phyloP scores from a whole-genome alignment of 192 early-diverging fungal genomes.

The Coemansia sp. region DNA sequence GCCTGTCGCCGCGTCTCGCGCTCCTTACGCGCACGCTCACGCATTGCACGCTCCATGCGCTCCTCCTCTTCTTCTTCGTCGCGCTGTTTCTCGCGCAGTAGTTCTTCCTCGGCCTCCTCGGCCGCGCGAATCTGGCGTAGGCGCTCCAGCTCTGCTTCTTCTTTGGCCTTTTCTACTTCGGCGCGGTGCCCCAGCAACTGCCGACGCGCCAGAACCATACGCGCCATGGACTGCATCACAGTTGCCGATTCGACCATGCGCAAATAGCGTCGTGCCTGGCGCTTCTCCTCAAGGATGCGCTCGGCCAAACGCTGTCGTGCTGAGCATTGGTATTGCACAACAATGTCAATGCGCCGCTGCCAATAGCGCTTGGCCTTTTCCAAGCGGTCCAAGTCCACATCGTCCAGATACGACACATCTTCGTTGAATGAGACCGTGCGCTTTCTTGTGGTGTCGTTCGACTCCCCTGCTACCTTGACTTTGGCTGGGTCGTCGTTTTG shows the following conservation, averaged over 20 bases:
- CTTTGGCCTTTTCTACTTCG: slow-evolving; percentile 7
- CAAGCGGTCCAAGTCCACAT: slow-evolving; percentile 31
- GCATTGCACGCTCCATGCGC: background rate
- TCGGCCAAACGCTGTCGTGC: slow-evolving; percentile 52
- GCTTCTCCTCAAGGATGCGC: slow-evolving; percentile 53
- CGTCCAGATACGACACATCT: slow-evolving; percentile 42
- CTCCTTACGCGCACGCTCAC: background rate
- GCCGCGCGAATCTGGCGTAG: slow-evolving; percentile 6
- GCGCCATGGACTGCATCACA: slow-evolving; percentile 57
- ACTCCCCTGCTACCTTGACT: slow-evolving; percentile 19
- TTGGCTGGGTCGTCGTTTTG: slow-evolving; percentile 24
- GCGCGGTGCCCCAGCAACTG: slow-evolving; percentile 21
- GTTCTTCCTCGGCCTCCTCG: slow-evolving; percentile 22
- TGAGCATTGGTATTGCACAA: slow-evolving; percentile 53
- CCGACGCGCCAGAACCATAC: slow-evolving; percentile 57
- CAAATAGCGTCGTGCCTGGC: slow-evolving; percentile 55
- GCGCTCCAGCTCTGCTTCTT: slow-evolving; percentile 17
- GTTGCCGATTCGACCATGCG: slow-evolving; percentile 55
- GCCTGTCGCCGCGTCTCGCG: background rate
- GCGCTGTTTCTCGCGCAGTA: slow-evolving; percentile 14
- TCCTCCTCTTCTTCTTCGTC: slow-evolving; percentile 8
- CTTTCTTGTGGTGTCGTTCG: background rate
- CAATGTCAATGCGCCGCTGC: slow-evolving; percentile 52
- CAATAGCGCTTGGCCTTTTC: slow-evolving; percentile 54
- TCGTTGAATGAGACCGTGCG: slow-evolving; percentile 3